Evolutionary conservation across 2,329 filamentous ascomycete species (phyloP), one percentile per base, ranked within the genome.

Genomic region (Fusarium lateritium): DNA sequence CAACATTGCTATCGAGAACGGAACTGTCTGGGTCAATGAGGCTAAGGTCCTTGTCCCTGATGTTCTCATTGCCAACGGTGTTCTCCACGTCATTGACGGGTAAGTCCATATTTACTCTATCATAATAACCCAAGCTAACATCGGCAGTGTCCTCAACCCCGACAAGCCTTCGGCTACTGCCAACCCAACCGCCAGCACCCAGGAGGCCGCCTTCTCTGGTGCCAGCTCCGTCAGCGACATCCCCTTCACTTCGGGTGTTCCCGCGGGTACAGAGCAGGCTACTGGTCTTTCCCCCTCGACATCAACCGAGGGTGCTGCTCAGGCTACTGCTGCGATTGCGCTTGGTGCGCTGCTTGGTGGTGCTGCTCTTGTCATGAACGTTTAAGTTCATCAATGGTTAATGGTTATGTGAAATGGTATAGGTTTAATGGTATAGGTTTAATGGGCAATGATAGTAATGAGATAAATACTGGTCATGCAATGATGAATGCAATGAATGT

Each of bases 31-130:
- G 9, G 72, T 74, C 57, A 74, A 74, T 17, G 56, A 71, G 43
- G 86, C 86, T 4, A 79, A 81, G 64, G 80, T 89, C 33, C 77
- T 84, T 3, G 76, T 79, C 3, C 76, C 82, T 2, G 82, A 89
- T 71, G 77, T 87, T 4, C 76, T 89, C 7, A 76, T 85, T 13
- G 79, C 79, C 33, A 89, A 89, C 65, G 87, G 88, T 26, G 86
- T 89, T 3, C 76, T 88, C 5, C 87, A 89, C 69, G 80, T 89
- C 15, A 81, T 89, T 38, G 87, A 91, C 72, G 81, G 82, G 86
- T 86, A 77, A 75, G 83, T 77, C 3, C 46, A 7, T 19, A 2
- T 22, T 17, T n/a, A 14, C 8, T 14, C 7, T 17, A 21, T 2
- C 33, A 6, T 3, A 8, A n/a, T 10, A 22, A 40, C 38, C 22